phyloP scores from a whole-genome alignment of 768 basidiomycete species.

The Pleurotus cornucopiae region DNA sequence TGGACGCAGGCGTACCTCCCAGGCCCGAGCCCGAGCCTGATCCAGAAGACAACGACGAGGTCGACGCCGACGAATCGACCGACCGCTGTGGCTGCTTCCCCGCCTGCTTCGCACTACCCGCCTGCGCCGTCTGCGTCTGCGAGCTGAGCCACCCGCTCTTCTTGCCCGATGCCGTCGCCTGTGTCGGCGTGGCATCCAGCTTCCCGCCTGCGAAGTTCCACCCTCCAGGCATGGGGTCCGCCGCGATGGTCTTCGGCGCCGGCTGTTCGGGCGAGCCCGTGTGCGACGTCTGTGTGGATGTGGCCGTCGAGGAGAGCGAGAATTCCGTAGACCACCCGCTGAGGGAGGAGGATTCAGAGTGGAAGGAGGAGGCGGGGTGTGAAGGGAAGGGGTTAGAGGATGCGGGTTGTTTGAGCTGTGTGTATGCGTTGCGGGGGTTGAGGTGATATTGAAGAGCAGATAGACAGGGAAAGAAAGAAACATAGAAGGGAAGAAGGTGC shows the following conservation, averaged over 20 bases:
- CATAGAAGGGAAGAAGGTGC: background rate
- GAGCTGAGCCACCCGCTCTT: background rate
- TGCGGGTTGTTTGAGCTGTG: background rate
- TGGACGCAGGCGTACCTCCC: background rate
- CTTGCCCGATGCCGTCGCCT: background rate
- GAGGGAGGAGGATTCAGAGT: constrained; percentile 1
- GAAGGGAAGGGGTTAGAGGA: background rate
- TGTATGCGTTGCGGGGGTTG: background rate
- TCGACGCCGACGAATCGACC: constrained; percentile 5
- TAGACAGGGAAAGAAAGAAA: background rate
- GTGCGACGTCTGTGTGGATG: constrained; percentile 1
- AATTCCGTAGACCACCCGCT: constrained; percentile 5
- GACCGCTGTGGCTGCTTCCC: background rate
- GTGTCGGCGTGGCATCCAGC: background rate
- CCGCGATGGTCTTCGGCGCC: background rate
- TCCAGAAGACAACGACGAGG: background rate
- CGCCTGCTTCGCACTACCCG: background rate
- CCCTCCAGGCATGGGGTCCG: background rate
- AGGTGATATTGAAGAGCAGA: background rate
- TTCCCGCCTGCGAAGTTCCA: background rate
- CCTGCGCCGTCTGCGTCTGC: too few relatives aligned
- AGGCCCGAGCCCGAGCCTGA: too few relatives aligned
- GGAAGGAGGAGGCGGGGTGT: background rate
- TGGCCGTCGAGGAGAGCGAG: background rate
- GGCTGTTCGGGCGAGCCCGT: constrained; percentile 1